These are phyloP conservation scores for Fusarium sp. DNA, from an alignment of 2,329 filamentous ascomycete genomes.

Conservation along the genomic window DNA sequence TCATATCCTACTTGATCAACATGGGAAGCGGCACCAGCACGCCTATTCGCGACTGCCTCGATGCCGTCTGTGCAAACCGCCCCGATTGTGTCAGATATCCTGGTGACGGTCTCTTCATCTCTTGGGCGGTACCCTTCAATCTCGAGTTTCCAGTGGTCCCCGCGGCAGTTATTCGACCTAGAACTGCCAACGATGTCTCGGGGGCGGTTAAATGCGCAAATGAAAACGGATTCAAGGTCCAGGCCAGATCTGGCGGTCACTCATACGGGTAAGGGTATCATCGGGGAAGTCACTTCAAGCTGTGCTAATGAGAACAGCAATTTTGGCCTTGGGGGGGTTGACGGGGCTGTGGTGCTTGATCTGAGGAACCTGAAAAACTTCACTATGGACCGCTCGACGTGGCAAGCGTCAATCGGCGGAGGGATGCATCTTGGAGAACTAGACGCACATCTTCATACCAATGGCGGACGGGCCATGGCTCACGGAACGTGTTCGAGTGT, in stretches of 20 bases:
- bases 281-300: accelerated
- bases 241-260: constrained; percentile 73
- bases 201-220: constrained; percentile 69
- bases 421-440: constrained; percentile 66
- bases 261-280: constrained; percentile 66
- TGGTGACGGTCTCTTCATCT: constrained; percentile 54
- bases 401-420: constrained; percentile 66
- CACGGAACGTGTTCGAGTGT: constrained; percentile 71
- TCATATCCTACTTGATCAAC: neutral
- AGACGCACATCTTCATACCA: constrained; percentile 60
- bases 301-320: constrained; percentile 45
- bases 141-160: constrained; percentile 64
- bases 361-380: constrained; percentile 65
- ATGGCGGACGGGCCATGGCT: constrained; percentile 67
- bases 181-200: constrained; percentile 65
- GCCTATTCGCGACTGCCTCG: constrained; percentile 59
- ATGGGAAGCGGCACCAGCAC: constrained; percentile 60
- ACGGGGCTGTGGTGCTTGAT: constrained; percentile 67
- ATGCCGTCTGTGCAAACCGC: constrained; percentile 59
- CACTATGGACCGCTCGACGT: constrained; percentile 63
- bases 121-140: constrained; percentile 67
- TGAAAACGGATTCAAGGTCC: constrained; percentile 63
- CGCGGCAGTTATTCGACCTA: constrained; percentile 67
- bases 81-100: constrained; percentile 61
- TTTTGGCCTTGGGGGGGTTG: constrained; percentile 61